Base-by-base conservation (phyloP, 176 grass and related monocot genomes). In the Triticum timopheevii region DNA sequence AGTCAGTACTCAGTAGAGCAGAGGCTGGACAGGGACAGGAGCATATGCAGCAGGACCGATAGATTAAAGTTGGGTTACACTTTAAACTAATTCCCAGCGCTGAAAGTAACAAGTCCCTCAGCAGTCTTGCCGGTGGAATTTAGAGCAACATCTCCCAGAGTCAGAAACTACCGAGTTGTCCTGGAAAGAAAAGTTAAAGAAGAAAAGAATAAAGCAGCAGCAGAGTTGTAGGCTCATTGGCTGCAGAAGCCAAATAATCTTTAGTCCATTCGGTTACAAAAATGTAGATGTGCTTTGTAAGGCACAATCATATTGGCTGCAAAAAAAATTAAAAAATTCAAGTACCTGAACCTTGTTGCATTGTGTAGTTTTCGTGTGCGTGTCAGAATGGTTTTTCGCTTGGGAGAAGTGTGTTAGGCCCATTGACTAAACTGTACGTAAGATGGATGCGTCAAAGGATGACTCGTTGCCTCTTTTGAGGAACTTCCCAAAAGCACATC, bases 51-150 rank as follows among this genome's bases (percentile, higher is more conserved):
- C 47, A 56, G 47, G 73, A 56, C 49, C 45, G 74, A 9, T 23
- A 74, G 74, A 24, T 2, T 5, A 73, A 52, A 76, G 49, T 76
- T 62, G 12, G 22, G 25, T 9, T 12, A 59, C 49, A 76, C 88
- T 71, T 69, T 40, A 7, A 84, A 52, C 23, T 75, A 78, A 90
- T 87, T 77, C 76, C 70, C 71, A 80, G 75, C 66, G 64, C 69
- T 50, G 69, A 85, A 88, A 88, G 52, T 74, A 50, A 68, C 27
- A 76, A 44, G 36, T 75, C 30, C 85, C 40, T 28, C 12, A 6
- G n/a, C 72, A 59, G 25, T 25, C 7, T 34, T 73, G 61, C 52
- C 66, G 30, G 73, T 61, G 77, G 25, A 73, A 71, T 61, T 62
- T 50, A 28, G 19, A 75, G 28, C 66, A 66, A 10, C n/a, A 82